phyloP scores from a whole-genome alignment of 306 rosid species.

The Fragaria nilgerrensis region DNA sequence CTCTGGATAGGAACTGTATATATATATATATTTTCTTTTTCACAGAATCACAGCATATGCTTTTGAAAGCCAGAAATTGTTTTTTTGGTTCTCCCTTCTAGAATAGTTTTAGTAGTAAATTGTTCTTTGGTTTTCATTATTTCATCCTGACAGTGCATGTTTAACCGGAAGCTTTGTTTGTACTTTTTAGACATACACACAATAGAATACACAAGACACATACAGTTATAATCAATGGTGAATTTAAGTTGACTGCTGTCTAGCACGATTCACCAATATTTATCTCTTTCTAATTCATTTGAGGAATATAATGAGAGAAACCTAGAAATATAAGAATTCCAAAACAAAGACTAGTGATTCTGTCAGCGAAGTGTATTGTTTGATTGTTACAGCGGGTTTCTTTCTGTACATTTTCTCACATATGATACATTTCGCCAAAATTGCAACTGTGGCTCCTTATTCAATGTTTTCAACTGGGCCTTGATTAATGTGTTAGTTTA shows the following conservation, averaged over 20 bases:
- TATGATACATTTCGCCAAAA: not conserved
- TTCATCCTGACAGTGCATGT: too few relatives aligned
- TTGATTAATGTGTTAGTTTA: not conserved
- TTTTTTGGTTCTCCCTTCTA: not conserved
- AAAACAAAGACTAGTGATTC: not conserved
- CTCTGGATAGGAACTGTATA: too few relatives aligned
- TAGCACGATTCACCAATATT: too few relatives aligned
- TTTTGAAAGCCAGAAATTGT: too few relatives aligned
- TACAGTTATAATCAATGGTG: too few relatives aligned
- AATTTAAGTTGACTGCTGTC: not conserved
- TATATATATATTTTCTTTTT: too few relatives aligned
- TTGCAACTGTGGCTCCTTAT: not conserved
- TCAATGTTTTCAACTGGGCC: not conserved
- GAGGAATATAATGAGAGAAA: constrained; percentile 1
- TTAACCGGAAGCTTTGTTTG: too few relatives aligned
- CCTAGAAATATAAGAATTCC: constrained; percentile 5
- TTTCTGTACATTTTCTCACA: not conserved
- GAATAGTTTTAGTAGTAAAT: too few relatives aligned
- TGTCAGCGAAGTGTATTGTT: not conserved
- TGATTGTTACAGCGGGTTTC: not conserved
- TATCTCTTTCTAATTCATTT: not conserved
- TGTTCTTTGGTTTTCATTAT: too few relatives aligned
- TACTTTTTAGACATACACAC: too few relatives aligned
- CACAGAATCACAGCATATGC: too few relatives aligned
- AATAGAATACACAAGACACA: too few relatives aligned